These are phyloP conservation scores for Phoenix roebelenii DNA, from an alignment of 176 grass and related monocot genomes.

Conservation along the genomic window DNA sequence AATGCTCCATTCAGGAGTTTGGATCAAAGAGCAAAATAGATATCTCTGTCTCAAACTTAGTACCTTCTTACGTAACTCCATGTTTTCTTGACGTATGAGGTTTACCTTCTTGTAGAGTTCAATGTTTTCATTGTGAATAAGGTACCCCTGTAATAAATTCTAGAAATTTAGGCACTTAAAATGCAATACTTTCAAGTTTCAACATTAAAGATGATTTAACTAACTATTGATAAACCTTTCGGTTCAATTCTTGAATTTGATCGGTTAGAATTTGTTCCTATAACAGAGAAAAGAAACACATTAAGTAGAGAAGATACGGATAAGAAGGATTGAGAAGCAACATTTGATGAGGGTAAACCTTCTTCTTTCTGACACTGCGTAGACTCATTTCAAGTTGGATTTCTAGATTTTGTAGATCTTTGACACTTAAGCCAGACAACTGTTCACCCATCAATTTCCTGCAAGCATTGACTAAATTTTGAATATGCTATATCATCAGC, in stretches of 20 bases:
- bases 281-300: background rate
- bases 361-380: conserved; percentile 23
- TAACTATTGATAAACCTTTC: conserved; percentile 17
- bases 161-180: background rate
- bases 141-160: conserved; percentile 13
- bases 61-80: conserved; percentile 8
- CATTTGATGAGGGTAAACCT: conserved; percentile 12
- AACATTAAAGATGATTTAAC: too few relatives aligned
- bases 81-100: conserved; percentile 7
- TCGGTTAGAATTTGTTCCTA: conserved; percentile 19
- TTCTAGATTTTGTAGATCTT: conserved; percentile 30
- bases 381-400: conserved; percentile 33
- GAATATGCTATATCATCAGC: too few relatives aligned
- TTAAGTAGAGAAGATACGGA: conserved; percentile 1
- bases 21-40: too few relatives aligned
- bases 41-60: too few relatives aligned
- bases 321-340: conserved; percentile 3
- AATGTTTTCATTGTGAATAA: conserved; percentile 10
- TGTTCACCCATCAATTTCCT: conserved; percentile 40
- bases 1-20: too few relatives aligned
- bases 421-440: conserved; percentile 19
- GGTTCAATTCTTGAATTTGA: conserved; percentile 22
- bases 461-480: background rate
- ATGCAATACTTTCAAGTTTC: background rate
- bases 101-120: conserved; percentile 21